Evolutionary conservation across 2,329 filamentous ascomycete genomes (phyloP), one percentile per base, ranked within the genome.

Genomic region (Alternaria brassicae): DNA sequence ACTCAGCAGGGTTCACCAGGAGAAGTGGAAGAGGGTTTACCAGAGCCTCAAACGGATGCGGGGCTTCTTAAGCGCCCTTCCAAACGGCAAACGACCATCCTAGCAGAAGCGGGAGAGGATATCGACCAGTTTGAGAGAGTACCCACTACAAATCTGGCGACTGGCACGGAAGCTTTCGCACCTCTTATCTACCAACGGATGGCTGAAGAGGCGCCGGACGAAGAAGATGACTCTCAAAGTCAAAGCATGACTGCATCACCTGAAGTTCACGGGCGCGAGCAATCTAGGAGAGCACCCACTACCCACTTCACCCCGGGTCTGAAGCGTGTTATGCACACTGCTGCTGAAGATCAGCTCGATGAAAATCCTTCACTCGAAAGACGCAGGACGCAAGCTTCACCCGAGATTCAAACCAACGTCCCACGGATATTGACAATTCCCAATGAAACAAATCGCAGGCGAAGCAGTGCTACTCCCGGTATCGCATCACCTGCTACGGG

Each of bases 391-490:
- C 54, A 44, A 15, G 30, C 39, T 30, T 34, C 36, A n/a, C 39
- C 50, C 19, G 37, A 55, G 32, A 13, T 34, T 9, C 40, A 61
- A 21, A 34, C 55, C n/a, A 58, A 44, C 12, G 39, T 62, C 15
- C 51, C 59, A n/a, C 37, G 15, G 17, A 25, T 55, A 8, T 28
- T 62, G 25, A 61, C 58, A 9, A 37, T 53, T 4, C 45, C 59
- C 27, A 36, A 21, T 10, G 53, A 32, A 34, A 10, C 12, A 21
- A 23, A 34, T 6, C 28, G 28, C 19, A 47, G 39, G 9, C 37
- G 40, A 44, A 53, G 51, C 28, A 69, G 67, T 55, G 64, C 54
- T 19, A 61, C 65, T 56, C 61, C 61, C 5, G 57, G 65, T 7
- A 6, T 23, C 44, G 17, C 7, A 19, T 13, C 17, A 32, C 23